Percentiles rank a stretch among this genome's conserved stretches.
Evolutionary conservation across 441 rosid genomes (phyloP).

Genomic region (Corymbia citriodora): DNA sequence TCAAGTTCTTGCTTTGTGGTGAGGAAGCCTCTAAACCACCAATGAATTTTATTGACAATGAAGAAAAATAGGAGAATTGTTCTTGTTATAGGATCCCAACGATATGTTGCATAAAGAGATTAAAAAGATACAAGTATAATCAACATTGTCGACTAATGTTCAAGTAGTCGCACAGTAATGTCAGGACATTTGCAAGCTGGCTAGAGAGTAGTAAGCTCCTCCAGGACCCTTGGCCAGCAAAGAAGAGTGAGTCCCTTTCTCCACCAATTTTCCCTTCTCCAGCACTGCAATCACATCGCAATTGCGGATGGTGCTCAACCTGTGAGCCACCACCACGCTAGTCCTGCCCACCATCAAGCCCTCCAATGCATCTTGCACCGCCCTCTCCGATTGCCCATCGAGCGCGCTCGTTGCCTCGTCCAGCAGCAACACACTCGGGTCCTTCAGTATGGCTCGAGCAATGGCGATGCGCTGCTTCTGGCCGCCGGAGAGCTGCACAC

Average conservation of each 20-base stretch:
- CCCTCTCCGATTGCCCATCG: slow-evolving; percentile 61
- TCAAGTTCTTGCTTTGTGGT: too few relatives aligned
- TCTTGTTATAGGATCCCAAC: too few relatives aligned
- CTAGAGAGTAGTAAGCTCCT: slow-evolving; percentile 54
- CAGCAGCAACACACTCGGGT: slow-evolving; percentile 40
- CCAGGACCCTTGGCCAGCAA: slow-evolving; percentile 43
- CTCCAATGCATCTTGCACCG: slow-evolving; percentile 74
- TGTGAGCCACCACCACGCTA: slow-evolving; percentile 67
- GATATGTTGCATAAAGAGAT: too few relatives aligned
- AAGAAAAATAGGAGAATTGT: too few relatives aligned
- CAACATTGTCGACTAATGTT: not conserved
- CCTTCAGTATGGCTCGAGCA: slow-evolving; percentile 57
- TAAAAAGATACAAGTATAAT: too few relatives aligned
- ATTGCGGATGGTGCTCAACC: slow-evolving; percentile 63
- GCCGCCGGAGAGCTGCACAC: slow-evolving; percentile 69
- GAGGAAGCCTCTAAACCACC: too few relatives aligned
- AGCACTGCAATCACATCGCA: slow-evolving; percentile 53
- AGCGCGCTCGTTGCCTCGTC: slow-evolving; percentile 82
- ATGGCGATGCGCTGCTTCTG: slow-evolving; percentile 71
- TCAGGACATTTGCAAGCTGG: slow-evolving; percentile 29
- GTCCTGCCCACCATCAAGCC: slow-evolving; percentile 78
- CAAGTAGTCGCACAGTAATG: not conserved
- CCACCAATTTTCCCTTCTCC: slow-evolving; percentile 50
- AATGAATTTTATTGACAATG: too few relatives aligned
- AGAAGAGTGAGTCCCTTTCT: slow-evolving; percentile 54